phyloP scores from a whole-genome alignment of 192 early-diverging fungal species.

The Backusella psychrophila region DNA sequence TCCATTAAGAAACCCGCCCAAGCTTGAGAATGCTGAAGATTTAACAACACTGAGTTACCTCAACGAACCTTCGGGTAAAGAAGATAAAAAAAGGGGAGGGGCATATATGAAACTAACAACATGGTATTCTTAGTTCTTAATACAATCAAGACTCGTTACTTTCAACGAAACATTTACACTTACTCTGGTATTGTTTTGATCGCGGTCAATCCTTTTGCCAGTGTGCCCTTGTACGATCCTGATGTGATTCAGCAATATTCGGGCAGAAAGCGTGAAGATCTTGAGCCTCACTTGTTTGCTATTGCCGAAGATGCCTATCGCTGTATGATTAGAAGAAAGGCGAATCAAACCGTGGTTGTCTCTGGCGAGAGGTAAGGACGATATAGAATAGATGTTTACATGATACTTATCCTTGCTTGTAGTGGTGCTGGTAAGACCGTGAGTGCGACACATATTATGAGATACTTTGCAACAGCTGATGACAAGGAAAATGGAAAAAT shows the following conservation, averaged over 20 bases:
- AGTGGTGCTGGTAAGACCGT: constrained; percentile 97
- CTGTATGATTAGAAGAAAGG: constrained; percentile 86
- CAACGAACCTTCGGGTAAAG: constrained; percentile 80
- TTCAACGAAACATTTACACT: constrained; percentile 94
- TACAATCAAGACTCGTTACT: constrained; percentile 90
- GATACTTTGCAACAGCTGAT: constrained; percentile 88
- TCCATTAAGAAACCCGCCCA: constrained; percentile 93
- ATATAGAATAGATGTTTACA: not conserved
- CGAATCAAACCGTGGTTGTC: constrained; percentile 98
- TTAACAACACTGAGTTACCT: constrained; percentile 90
- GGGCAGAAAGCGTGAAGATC: constrained; percentile 87
- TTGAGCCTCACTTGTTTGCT: constrained; percentile 98
- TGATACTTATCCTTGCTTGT: not conserved
- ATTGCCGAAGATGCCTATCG: constrained; percentile 98
- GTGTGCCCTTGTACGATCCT: constrained; percentile 82
- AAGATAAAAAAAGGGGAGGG: not conserved
- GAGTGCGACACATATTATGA: constrained; percentile 96
- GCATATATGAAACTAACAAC: not conserved
- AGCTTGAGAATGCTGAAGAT: constrained; percentile 86
- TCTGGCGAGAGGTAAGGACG: constrained; percentile 79
- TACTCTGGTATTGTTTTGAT: constrained; percentile 99
- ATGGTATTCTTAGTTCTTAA: constrained; percentile 68
- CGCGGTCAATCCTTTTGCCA: constrained; percentile 94
- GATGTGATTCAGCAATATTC: constrained; percentile 93
- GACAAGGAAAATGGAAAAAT: constrained; percentile 52